These are phyloP conservation scores for Cryphonectria nitschkei DNA, from an alignment of 2,329 filamentous ascomycete genomes.

Conservation along the genomic window DNA sequence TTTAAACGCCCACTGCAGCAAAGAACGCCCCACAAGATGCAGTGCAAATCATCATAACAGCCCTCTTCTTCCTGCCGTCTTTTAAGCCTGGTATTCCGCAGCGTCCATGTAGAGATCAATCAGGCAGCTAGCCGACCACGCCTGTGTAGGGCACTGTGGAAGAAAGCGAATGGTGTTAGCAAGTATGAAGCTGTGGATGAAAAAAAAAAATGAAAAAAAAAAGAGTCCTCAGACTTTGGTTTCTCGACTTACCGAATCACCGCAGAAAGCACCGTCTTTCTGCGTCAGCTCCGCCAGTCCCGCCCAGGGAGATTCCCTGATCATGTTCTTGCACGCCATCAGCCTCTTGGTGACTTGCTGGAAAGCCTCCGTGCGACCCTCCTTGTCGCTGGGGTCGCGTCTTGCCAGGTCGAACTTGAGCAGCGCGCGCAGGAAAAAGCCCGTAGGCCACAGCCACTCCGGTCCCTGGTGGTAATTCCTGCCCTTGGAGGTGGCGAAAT, in stretches of 20 bases:
- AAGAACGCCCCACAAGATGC: neutral
- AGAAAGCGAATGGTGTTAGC: constrained; percentile 4
- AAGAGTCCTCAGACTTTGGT: neutral
- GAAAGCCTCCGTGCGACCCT: constrained; percentile 83
- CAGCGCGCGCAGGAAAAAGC: constrained; percentile 90
- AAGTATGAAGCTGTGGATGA: neutral
- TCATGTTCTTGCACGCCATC: constrained; percentile 81
- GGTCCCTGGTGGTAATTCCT: constrained; percentile 98
- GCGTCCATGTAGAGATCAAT: constrained; percentile 97
- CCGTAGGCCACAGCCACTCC: constrained; percentile 97
- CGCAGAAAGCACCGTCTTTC: constrained; percentile 80
- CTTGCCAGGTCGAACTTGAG: constrained; percentile 86
- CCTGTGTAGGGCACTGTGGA: constrained; percentile 82
- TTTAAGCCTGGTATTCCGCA: constrained; percentile 52
- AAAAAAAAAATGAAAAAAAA: neutral
- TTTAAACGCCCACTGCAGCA: neutral
- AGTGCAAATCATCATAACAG: neutral
- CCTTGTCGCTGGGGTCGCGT: constrained; percentile 55
- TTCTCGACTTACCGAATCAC: constrained; percentile 74
- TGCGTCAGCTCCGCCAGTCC: constrained; percentile 93
- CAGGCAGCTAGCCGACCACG: constrained; percentile 93
- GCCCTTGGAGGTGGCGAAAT: constrained; percentile 92
- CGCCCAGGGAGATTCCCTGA: constrained; percentile 81
- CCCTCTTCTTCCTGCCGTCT: neutral
- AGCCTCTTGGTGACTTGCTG: constrained; percentile 90